Base-by-base conservation (phyloP, 2,329 filamentous ascomycete genomes). In the Fusarium chaquense region DNA sequence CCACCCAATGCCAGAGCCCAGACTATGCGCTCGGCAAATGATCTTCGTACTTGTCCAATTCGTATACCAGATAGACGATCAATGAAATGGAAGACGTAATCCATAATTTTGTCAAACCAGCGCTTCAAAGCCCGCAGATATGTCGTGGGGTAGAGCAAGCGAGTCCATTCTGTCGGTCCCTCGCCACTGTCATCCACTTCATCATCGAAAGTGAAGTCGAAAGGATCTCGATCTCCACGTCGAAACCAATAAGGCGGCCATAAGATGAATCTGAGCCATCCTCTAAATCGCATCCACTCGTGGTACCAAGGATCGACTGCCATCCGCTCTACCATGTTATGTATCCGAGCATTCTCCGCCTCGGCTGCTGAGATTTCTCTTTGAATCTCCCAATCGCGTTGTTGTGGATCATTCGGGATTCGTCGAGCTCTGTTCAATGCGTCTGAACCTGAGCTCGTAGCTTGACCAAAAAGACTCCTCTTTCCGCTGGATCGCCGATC, bases 71-170 rank as follows among this genome's bases (percentile, higher is more conserved):
- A 57, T 33, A 75, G 5, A 26, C 43, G 47, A 32, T 75, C 66
- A 3, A 76, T 47, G 20, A 71, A 26, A n/a, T 30, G 36, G 45
- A 71, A 30, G 7, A 73, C 24, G 20, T 56, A 52, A 36, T 77
- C 69, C 55, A 74, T 69, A 24, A 67, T 49, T 18, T 43, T 49
- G 18, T 72, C 69, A 16, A 75, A 40, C 8, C 74, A 10, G 75
- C 75, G 77, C 18, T 59, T 62, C 18, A 76, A 15, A 6, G 69
- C 65, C 20, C 74, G 57, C 2, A 79, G 8, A 32, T 80, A 80
- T 7, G 76, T 79, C 58, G 73, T 67, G 1, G 78, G 79, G 30
- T 79, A 73, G 6, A 79, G 49, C 4, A 79, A 62, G 20, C 71
- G 70, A 65, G 71, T 70, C 69, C 75, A 76, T 35, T 74, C 59